Evolutionary conservation across 129 eudicot species (phyloP), one percentile per base, ranked within the genome.

Genomic region (Dittrichia graveolens): DNA sequence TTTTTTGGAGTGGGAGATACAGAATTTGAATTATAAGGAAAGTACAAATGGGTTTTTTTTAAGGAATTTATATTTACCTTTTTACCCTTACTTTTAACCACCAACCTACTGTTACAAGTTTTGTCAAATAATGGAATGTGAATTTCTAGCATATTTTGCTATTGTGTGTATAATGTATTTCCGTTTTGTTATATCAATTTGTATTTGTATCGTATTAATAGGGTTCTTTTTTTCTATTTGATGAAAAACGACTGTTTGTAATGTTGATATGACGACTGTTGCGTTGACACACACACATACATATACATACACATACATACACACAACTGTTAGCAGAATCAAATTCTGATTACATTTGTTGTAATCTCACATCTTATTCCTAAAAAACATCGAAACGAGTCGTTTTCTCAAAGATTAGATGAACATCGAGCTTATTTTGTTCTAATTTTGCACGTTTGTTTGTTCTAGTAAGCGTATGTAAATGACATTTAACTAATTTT

Each of bases 361-460:
- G 82, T 71, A 78, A 71, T 62, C 76, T 71, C 77, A 78, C 67
- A 63, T 78, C 77, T 78, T 78, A 71, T 62, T 71, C 43, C 71
- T 7, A 2, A 54, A 78, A 78, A 71, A n/a, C 73, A 78, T 71
- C 60, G 44, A 43, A 67, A 71, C 9, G 18, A 4, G 82, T 78
- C 82, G 42, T 78, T 78, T 71, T 78, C 82, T 53, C 1, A 71
- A 62, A 78, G 82, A 78, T 78, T 42, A 78, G 61, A 78, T 71
- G 53, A 71, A 63, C 63, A 71, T 78, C 7, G 43, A 78, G 66
- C 44, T 35, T 42, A 24, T 55, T 77, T 55, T 15, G 59, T 78
- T 72, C 76, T 71, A 55, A 46, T 37, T 16, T 78, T 35, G 50
- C 40, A 71, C 72, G 72, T 52, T 61, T 71, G 72, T 71, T 53